Evolutionary conservation across 306 rosid genomes (phyloP).

Genomic region (Acacia crassicarpa): DNA sequence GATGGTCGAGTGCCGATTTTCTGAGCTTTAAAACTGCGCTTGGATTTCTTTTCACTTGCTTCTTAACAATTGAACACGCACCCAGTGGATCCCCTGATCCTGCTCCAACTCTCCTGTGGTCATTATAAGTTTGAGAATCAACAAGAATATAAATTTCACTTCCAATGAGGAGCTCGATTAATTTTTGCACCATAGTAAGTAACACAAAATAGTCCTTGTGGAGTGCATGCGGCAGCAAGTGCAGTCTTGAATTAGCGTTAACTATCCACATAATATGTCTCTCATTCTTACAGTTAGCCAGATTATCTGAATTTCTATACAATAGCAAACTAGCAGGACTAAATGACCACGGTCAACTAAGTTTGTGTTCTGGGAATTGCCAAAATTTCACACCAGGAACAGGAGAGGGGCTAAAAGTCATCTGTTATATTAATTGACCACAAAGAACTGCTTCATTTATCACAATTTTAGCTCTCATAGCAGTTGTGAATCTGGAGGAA

Average conservation of each 20-base stretch:
- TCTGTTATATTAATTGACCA: slow-evolving; percentile 8
- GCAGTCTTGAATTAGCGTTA: slow-evolving; percentile 6
- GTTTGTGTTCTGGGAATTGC: background rate
- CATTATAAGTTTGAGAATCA: slow-evolving; percentile 33
- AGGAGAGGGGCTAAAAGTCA: slow-evolving; percentile 14
- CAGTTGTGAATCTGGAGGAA: background rate
- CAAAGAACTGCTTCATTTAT: slow-evolving; percentile 16
- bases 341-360: slow-evolving; percentile 8
- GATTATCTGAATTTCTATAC: background rate
- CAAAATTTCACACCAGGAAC: slow-evolving; percentile 9
- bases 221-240: background rate
- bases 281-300: background rate
- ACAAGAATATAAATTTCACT: background rate
- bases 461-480: slow-evolving; percentile 19
- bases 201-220: background rate
- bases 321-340: background rate
- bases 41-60: slow-evolving; percentile 51
- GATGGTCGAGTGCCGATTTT: slow-evolving; percentile 61
- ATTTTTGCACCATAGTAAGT: background rate
- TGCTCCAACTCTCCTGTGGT: slow-evolving; percentile 79
- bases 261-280: background rate
- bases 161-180: background rate
- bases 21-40: slow-evolving; percentile 49
- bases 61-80: slow-evolving; percentile 64
- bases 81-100: slow-evolving; percentile 71